Evolutionary conservation across 2,329 filamentous ascomycete species (phyloP).

Genomic region (Aspergillus fructus): DNA sequence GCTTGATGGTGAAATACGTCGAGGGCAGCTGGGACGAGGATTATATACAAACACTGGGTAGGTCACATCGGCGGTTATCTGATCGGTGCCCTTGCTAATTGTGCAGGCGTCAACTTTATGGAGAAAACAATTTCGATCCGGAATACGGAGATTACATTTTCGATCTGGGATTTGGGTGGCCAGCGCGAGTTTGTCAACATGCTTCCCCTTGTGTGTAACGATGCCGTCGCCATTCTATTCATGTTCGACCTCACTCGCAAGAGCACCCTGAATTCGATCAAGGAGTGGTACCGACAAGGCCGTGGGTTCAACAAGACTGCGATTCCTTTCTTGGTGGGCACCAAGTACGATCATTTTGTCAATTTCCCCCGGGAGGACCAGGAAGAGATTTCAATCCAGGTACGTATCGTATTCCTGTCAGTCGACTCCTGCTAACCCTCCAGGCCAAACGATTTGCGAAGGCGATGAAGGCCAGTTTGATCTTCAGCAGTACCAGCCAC

Average conservation of each 20-base stretch:
- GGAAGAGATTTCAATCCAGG: slow-evolving; percentile 96
- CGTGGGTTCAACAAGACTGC: slow-evolving; percentile 99
- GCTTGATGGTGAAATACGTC: slow-evolving; percentile 99
- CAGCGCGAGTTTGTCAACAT: slow-evolving; percentile 99
- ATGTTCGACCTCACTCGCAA: slow-evolving; percentile 99
- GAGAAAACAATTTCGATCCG: slow-evolving; percentile 99
- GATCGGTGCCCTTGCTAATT: slow-evolving; percentile 14
- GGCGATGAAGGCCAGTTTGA: slow-evolving; percentile 95
- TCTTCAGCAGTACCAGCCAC: slow-evolving; percentile 98
- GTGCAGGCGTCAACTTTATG: slow-evolving; percentile 95
- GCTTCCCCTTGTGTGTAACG: slow-evolving; percentile 98
- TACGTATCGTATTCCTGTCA: slow-evolving; percentile 38
- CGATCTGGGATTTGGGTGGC: slow-evolving; percentile 97
- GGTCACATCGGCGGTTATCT: background rate
- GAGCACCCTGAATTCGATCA: slow-evolving; percentile 98
- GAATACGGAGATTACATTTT: slow-evolving; percentile 99
- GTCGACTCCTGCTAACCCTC: slow-evolving; percentile 18
- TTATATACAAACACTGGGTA: slow-evolving; percentile 94
- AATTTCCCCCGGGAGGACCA: slow-evolving; percentile 97
- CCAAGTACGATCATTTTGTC: slow-evolving; percentile 99
- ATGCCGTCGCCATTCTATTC: slow-evolving; percentile 96
- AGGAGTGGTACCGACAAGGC: slow-evolving; percentile 98
- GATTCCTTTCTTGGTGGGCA: slow-evolving; percentile 96
- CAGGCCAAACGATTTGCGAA: slow-evolving; percentile 94
- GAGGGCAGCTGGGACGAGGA: slow-evolving; percentile 99